Base-by-base conservation (phyloP, 2,329 filamentous ascomycete species). In the Davidsoniella virescens region DNA sequence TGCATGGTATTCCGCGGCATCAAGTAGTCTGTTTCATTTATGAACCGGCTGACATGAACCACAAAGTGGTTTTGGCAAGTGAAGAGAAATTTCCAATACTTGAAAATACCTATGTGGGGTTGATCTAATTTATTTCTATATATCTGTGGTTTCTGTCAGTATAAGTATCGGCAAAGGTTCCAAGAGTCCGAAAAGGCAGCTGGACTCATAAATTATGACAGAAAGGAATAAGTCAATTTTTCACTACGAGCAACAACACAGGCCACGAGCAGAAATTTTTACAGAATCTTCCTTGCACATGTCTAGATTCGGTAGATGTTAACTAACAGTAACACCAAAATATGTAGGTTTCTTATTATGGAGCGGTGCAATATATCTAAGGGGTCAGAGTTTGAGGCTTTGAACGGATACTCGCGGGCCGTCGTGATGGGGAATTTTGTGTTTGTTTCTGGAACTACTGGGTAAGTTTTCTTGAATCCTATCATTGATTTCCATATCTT, bases 321-420 rank as follows among this genome's bases (percentile, higher is more conserved):
- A 18, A 23, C 18, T 23, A 20, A n/a, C n/a, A 41, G n/a, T 9
- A 20, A 41, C 8, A 41, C 18, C 38, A 8, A 41, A 18, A 16
- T 16, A 16, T n/a, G n/a, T n/a, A 16, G 38, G 26, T 33, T 2
- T 33, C 10, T 33, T 33, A 33, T 9, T 9, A 49, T 42, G 47
- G 39, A 17, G 14, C 47, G 47, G 23, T 6, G 14, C 26, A 42
- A 42, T 20, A 70, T 74, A 56, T 68, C 64, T 56, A 72, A 70
- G 18, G 68, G 67, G 47, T 75, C 71, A 4, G 59, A 63, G 39
- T 76, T 75, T 54, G 72, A 76, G 59, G 62, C 62, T 23, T 63
- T 70, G 54, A 75, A 75, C 49, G 71, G 69, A 46, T 76, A 76
- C 59, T 75, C 72, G 26, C 66, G 72, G 45, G 72, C 72, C 36